A percentile compares a stretch with the other conserved stretches of the same genome.
These are phyloP conservation scores for Aspergillus candidus DNA, from an alignment of 2,329 filamentous ascomycete species.

Conservation along the genomic window DNA sequence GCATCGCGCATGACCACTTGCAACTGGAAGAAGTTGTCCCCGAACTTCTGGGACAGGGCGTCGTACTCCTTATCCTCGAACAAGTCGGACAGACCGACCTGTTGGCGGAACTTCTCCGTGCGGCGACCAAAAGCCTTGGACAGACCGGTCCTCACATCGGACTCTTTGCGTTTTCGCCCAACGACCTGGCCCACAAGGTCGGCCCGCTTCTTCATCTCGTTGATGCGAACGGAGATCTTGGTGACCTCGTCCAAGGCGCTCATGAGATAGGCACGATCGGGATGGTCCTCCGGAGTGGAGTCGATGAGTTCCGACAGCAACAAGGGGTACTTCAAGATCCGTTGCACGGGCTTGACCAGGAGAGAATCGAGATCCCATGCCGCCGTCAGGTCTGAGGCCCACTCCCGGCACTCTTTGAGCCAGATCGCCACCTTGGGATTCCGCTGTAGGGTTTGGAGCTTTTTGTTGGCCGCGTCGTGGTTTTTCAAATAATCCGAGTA, in stretches of 20 bases:
- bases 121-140: conserved; percentile 86
- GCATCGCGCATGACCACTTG: conserved; percentile 91
- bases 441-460: conserved; percentile 45
- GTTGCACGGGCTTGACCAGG: conserved; percentile 94
- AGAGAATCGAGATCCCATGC: conserved; percentile 94
- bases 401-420: conserved; percentile 87
- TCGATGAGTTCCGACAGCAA: conserved; percentile 74
- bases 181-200: conserved; percentile 89
- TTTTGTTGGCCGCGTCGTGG: conserved; percentile 58
- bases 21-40: conserved; percentile 83
- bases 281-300: conserved; percentile 73
- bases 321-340: conserved; percentile 88
- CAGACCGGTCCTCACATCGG: conserved; percentile 75
- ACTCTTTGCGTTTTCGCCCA: conserved; percentile 77
- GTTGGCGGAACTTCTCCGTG: conserved; percentile 75
- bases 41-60: conserved; percentile 76
- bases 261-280: conserved; percentile 67
- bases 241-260: conserved; percentile 65
- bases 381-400: conserved; percentile 83
- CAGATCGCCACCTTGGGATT: conserved; percentile 65
- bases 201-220: conserved; percentile 91
- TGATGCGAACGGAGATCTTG: conserved; percentile 63
- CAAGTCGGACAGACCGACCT: conserved; percentile 57
- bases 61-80: conserved; percentile 78
- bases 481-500: conserved; percentile 62